phyloP scores from a whole-genome alignment of 768 basidiomycete genomes.

The Naganishia antarctica region DNA sequence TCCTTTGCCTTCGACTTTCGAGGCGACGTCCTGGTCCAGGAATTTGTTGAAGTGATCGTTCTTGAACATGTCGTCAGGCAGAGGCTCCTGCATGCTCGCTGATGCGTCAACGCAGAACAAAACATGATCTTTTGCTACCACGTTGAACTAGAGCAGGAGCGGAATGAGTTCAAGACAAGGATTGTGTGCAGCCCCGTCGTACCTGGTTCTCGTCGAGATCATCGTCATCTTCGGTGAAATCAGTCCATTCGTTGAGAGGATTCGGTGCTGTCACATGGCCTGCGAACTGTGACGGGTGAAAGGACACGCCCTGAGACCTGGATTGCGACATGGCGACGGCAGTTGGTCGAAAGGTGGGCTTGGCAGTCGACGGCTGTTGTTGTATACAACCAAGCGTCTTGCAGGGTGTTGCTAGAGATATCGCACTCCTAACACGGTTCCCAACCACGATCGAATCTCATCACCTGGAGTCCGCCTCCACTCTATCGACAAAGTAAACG shows the following conservation, averaged over 20 bases:
- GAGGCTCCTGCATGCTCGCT: slow-evolving; percentile 72
- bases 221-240: slow-evolving; percentile 23
- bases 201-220: slow-evolving; percentile 19
- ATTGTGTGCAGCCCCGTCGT: background rate
- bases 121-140: slow-evolving; percentile 60
- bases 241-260: slow-evolving; percentile 8
- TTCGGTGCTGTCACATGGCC: background rate
- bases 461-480: no score
- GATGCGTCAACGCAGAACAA: slow-evolving; percentile 96
- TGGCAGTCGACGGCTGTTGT: no score
- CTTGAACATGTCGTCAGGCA: slow-evolving; percentile 56
- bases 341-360: no score
- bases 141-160: background rate
- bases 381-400: no score
- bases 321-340: background rate
- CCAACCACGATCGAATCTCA: no score
- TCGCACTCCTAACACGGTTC: no score
- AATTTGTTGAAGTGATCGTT: slow-evolving; percentile 1
- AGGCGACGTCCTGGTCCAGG: slow-evolving; percentile 44
- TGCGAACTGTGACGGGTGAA: slow-evolving; percentile 13
- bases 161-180: background rate
- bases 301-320: background rate
- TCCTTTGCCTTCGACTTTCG: slow-evolving; percentile 55
- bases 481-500: background rate
- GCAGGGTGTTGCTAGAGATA: no score